A percentile compares a stretch with the other conserved stretches of the same genome.
Conservation (phyloP, 495 filamentous ascomycete species). For the Podospora pseudoanserina region DNA sequence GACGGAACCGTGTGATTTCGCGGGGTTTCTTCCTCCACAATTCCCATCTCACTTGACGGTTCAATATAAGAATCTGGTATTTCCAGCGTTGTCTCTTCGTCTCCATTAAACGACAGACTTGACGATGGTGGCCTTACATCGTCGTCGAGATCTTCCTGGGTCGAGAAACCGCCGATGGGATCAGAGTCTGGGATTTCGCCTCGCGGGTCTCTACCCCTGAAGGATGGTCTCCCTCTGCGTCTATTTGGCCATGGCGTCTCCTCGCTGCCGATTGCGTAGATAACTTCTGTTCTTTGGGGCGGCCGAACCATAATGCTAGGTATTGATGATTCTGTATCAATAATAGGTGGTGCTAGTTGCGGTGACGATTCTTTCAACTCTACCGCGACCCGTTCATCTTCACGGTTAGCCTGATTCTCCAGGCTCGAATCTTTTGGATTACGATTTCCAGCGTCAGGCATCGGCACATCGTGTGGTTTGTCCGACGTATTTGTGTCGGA, state of each 20-base stretch:
- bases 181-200: background rate
- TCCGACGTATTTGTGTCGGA: background rate
- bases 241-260: background rate
- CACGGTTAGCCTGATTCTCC: background rate
- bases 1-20: constrained; percentile 4
- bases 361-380: background rate
- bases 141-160: background rate
- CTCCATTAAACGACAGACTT: background rate
- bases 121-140: background rate
- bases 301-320: background rate
- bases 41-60: background rate
- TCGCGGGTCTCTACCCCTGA: background rate
- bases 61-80: constrained; percentile 2
- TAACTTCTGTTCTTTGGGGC: background rate
- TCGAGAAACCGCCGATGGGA: background rate
- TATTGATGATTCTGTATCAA: background rate
- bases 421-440: background rate
- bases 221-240: background rate
- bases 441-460: background rate
- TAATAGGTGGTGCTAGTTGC: background rate
- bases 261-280: background rate
- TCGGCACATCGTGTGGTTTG: background rate
- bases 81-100: background rate
- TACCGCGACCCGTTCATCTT: background rate
- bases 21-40: background rate